Base-by-base conservation (phyloP, 2,329 filamentous ascomycete species). In the Emergomyces orientalis region DNA sequence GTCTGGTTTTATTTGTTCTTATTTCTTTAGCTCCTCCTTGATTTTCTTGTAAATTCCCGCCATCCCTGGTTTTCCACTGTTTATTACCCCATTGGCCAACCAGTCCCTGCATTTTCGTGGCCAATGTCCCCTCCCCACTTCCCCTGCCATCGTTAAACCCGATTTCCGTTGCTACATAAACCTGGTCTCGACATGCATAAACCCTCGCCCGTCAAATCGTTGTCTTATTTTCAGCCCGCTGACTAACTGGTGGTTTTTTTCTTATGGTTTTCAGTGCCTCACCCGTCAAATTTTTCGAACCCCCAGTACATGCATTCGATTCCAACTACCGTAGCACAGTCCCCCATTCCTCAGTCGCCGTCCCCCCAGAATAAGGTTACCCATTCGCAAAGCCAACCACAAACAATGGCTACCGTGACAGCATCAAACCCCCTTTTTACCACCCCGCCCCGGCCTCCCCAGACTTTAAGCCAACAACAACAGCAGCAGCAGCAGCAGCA, bases 401-500 rank as follows among this genome's bases (percentile, higher is more conserved):
- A 62, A 34, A 45, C 59, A 39, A 67, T 66, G 63, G 22, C 64
- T 52, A 43, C 61, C 2, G 41, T 63, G 30, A 30, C 63, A 17
- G 52, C 62, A 5, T 49, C 62, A 9, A 65, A 61, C 22, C 55
- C 64, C 22, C 25, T 62, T 22, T 68, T 63, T 41, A 63, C 66
- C 19, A 66, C 63, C 17, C 65, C 64, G 17, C 63, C 62, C 17
- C 64, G 63, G 3, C 56, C 63, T 2, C 47, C 63, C 5, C 62
- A 60, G 30, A 27, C 59, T 14, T 6, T 17, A 32, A 49, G 37
- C n/a, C 30, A 59, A 8, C 58, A 30, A 13, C 41, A 32, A 49
- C 57, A 32, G 11, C 37, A 45, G 19, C 17, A 49, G 3, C 45
- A 47, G 11, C 45, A 47, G 8, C 45, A 47, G 1, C 45, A 47